Evolutionary conservation across 192 early-diverging fungal genomes (phyloP).

Genomic region (Helicostylum pulchrum): DNA sequence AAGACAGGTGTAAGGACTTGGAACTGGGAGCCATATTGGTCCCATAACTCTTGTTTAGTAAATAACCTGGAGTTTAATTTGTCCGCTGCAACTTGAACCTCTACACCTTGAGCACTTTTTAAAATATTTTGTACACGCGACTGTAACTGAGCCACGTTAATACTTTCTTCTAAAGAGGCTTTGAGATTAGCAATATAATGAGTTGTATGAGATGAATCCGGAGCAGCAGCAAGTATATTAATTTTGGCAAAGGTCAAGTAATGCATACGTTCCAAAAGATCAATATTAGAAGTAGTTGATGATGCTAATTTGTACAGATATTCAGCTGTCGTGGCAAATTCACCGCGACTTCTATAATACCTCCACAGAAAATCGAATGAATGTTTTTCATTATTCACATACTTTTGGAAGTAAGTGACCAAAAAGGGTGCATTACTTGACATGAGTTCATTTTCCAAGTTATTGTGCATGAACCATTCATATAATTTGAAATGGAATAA

Average conservation of each 20-base stretch:
- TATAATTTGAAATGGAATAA: conserved; percentile 34
- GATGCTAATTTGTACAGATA: conserved; percentile 22
- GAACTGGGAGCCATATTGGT: no score
- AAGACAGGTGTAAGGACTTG: no score
- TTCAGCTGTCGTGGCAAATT: conserved; percentile 22
- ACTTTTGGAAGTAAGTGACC: conserved; percentile 22
- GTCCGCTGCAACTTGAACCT: background rate
- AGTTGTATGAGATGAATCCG: background rate
- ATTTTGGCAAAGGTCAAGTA: conserved; percentile 21
- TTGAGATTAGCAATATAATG: conserved; percentile 6
- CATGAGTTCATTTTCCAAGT: conserved; percentile 18
- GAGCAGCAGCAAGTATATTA: conserved; percentile 7
- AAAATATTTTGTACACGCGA: conserved; percentile 9
- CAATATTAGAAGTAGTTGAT: background rate
- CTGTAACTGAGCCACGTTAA: conserved; percentile 16
- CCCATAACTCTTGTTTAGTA: no score
- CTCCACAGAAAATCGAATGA: conserved; percentile 21
- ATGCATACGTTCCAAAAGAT: conserved; percentile 14
- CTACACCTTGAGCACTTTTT: background rate
- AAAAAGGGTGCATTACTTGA: conserved; percentile 15
- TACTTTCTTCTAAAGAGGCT: background rate
- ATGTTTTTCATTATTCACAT: conserved; percentile 3
- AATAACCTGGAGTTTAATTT: no score
- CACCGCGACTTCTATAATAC: conserved; percentile 19
- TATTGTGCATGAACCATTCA: conserved; percentile 20